phyloP scores from a whole-genome alignment of 2,329 filamentous ascomycete species.

The Apiospora koreana region DNA sequence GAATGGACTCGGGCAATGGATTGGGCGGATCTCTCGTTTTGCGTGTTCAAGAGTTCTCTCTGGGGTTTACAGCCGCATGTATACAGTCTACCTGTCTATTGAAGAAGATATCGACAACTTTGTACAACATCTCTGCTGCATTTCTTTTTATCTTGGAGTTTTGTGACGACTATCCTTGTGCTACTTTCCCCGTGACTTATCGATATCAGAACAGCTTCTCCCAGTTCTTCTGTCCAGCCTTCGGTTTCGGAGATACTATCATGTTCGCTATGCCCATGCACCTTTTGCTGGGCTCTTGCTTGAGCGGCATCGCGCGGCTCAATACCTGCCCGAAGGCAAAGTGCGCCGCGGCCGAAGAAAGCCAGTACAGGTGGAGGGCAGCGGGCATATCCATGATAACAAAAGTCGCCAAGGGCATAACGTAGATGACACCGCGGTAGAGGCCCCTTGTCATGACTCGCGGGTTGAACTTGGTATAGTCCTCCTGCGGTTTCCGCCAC shows the following conservation, averaged over 20 bases:
- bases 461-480: neutral
- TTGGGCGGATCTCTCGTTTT: neutral
- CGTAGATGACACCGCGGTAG: neutral
- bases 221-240: constrained; percentile 21
- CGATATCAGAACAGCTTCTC: neutral
- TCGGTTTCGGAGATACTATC: neutral
- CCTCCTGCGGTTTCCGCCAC: constrained; percentile 3
- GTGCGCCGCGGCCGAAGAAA: constrained; percentile 34
- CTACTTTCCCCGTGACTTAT: neutral
- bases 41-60: neutral
- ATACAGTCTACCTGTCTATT: neutral
- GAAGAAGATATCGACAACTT: neutral
- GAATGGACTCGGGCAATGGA: neutral
- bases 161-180: neutral
- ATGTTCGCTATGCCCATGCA: constrained; percentile 23
- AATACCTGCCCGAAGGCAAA: constrained; percentile 24
- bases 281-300: constrained; percentile 15
- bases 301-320: constrained; percentile 25
- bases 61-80: neutral
- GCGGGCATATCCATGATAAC: constrained; percentile 40
- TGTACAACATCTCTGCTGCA: neutral
- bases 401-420: neutral
- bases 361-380: constrained; percentile 47
- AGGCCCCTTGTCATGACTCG: neutral
- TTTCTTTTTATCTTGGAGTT: neutral